Evolutionary conservation across 106 monocot species (phyloP).

Genomic region (Ottelia alismoides): DNA sequence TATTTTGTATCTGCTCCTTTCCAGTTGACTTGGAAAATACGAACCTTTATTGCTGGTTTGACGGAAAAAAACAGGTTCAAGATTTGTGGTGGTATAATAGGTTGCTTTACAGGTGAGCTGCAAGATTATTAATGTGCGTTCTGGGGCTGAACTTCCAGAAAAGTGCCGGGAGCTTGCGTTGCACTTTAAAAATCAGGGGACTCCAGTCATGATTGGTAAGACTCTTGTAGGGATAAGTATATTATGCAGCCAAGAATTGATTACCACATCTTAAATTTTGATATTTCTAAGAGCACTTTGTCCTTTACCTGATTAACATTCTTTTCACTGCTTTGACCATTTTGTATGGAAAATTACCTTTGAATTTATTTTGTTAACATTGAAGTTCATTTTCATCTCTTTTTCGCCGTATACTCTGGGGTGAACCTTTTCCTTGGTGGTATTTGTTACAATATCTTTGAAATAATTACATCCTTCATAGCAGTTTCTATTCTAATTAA

Average conservation of each 20-base stretch:
- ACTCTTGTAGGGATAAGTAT: too few species aligned
- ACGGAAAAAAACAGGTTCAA: too few species aligned
- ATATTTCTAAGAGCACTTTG: background rate
- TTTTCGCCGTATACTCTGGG: background rate
- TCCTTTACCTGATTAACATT: background rate
- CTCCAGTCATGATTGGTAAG: slow-evolving; percentile 96
- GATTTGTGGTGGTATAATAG: too few species aligned
- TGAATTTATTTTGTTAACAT: background rate
- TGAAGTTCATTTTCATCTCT: background rate
- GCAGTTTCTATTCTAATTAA: too few species aligned
- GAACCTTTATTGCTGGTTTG: too few species aligned
- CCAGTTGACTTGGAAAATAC: too few species aligned
- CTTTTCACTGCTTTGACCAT: background rate
- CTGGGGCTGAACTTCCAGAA: slow-evolving; percentile 94
- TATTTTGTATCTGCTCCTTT: too few species aligned
- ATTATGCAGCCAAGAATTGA: too few species aligned
- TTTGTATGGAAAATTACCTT: background rate
- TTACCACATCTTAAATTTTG: too few species aligned
- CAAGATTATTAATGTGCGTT: slow-evolving; percentile 90
- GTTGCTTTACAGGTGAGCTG: slow-evolving; percentile 85
- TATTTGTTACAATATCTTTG: too few species aligned
- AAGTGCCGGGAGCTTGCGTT: slow-evolving; percentile 91
- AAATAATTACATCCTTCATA: too few species aligned
- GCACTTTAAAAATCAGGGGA: slow-evolving; percentile 97
- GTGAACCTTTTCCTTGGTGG: too few species aligned